Conservation (phyloP, 2,329 filamentous ascomycete genomes). For the Alternaria conjuncta region DNA sequence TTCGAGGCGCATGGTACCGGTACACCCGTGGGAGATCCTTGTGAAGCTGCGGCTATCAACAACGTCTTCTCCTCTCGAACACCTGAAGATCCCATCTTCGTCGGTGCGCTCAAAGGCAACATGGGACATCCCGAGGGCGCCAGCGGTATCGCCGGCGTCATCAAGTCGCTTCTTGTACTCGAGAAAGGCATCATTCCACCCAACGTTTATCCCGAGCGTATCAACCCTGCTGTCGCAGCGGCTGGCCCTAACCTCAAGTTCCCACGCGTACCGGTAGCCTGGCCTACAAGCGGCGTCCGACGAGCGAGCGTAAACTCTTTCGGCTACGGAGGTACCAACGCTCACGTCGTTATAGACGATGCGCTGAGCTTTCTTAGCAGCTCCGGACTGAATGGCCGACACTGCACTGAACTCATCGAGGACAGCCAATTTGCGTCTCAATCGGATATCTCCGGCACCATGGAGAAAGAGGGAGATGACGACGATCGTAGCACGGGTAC, state of each 20-base stretch:
- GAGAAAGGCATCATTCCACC: conserved; percentile 36
- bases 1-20: conserved; percentile 54
- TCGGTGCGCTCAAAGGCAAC: conserved; percentile 35
- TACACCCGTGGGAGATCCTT: conserved; percentile 54
- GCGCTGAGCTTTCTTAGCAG: conserved; percentile 6
- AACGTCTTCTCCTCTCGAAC: conserved; percentile 21
- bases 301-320: conserved; percentile 36
- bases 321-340: conserved; percentile 35
- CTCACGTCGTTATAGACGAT: conserved; percentile 27
- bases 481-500: neutral
- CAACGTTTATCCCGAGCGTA: conserved; percentile 19
- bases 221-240: conserved; percentile 32
- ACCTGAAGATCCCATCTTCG: conserved; percentile 11
- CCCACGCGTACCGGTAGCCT: conserved; percentile 8
- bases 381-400: neutral
- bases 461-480: neutral
- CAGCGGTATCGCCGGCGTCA: conserved; percentile 44
- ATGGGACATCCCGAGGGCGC: conserved; percentile 51
- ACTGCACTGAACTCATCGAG: neutral
- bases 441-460: neutral
- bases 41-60: conserved; percentile 25
- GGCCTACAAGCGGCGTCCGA: conserved; percentile 16
- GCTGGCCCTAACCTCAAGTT: conserved; percentile 16
- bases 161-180: conserved; percentile 50
- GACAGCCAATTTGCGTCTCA: neutral